Conservation (phyloP, 768 basidiomycete genomes). For the Collybiopsis confluens region DNA sequence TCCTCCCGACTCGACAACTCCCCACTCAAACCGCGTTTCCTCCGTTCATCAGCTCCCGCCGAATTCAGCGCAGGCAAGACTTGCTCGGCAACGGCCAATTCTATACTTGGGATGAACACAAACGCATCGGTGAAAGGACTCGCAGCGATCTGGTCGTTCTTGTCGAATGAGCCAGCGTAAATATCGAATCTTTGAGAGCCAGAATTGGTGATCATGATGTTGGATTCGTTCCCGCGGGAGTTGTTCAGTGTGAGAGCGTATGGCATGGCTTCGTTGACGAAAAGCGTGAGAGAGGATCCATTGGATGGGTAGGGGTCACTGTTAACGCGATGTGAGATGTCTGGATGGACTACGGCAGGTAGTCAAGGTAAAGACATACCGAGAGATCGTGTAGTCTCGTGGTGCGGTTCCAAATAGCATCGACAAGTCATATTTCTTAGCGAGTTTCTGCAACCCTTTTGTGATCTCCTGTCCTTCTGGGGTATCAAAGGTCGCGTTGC, state of each 20-base stretch:
- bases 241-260: slow-evolving; percentile 59
- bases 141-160: slow-evolving; percentile 76
- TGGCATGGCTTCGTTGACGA: slow-evolving; percentile 50
- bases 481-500: slow-evolving; percentile 61
- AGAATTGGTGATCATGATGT: slow-evolving; percentile 61
- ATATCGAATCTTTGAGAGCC: slow-evolving; percentile 65
- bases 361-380: no score
- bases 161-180: slow-evolving; percentile 66
- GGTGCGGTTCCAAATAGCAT: slow-evolving; percentile 70
- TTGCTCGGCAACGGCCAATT: slow-evolving; percentile 43
- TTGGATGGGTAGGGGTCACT: slow-evolving; percentile 64
- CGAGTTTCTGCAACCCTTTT: slow-evolving; percentile 46
- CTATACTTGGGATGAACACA: slow-evolving; percentile 54
- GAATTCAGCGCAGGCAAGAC: slow-evolving; percentile 53
- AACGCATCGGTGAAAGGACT: slow-evolving; percentile 68
- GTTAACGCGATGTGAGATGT: no score
- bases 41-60: slow-evolving; percentile 33
- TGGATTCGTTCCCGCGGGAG: slow-evolving; percentile 53
- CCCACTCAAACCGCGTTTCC: slow-evolving; percentile 23
- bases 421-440: slow-evolving; percentile 56
- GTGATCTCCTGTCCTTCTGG: slow-evolving; percentile 48
- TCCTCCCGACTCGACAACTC: slow-evolving; percentile 29
- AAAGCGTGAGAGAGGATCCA: slow-evolving; percentile 54
- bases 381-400: slow-evolving; percentile 64
- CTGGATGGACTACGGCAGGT: no score